phyloP scores from a whole-genome alignment of 176 grass and related monocot species.

The Rhipidocladum racemiflorum region DNA sequence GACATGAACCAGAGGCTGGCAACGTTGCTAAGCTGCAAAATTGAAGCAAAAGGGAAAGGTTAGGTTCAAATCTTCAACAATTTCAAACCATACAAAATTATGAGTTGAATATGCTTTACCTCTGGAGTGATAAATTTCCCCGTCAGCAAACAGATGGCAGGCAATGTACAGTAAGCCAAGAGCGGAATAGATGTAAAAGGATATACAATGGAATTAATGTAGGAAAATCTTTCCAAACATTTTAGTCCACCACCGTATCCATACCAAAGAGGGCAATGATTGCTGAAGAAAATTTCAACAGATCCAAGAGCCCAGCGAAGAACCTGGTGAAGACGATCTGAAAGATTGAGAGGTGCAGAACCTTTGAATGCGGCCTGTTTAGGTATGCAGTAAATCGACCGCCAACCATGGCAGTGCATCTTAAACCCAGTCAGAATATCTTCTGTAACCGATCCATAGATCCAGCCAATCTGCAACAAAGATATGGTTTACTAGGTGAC shows the following conservation, averaged over 20 bases:
- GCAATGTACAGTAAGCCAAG: slow-evolving; percentile 69
- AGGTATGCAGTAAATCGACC: slow-evolving; percentile 72
- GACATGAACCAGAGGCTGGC: slow-evolving; percentile 77
- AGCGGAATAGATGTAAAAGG: slow-evolving; percentile 70
- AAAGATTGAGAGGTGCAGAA: slow-evolving; percentile 75
- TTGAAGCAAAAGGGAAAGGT: not conserved
- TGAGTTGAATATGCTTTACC: slow-evolving; percentile 31
- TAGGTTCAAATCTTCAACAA: not conserved
- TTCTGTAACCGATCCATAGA: slow-evolving; percentile 71
- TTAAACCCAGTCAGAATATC: slow-evolving; percentile 80
- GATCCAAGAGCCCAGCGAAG: slow-evolving; percentile 78
- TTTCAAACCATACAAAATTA: not conserved
- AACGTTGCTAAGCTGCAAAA: slow-evolving; percentile 53
- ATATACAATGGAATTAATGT: slow-evolving; percentile 68
- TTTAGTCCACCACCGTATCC: slow-evolving; percentile 65
- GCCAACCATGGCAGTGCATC: slow-evolving; percentile 80
- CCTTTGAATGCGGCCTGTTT: slow-evolving; percentile 64
- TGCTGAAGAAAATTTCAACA: slow-evolving; percentile 80
- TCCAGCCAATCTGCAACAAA: slow-evolving; percentile 64
- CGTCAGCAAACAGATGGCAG: slow-evolving; percentile 64
- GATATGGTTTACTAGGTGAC: not conserved
- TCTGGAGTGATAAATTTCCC: slow-evolving; percentile 75
- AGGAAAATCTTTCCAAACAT: slow-evolving; percentile 66
- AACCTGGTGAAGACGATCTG: slow-evolving; percentile 71
- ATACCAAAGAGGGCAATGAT: slow-evolving; percentile 74